These are phyloP conservation scores for Calycina herbarum DNA, from an alignment of 2,329 filamentous ascomycete genomes.

Conservation along the genomic window DNA sequence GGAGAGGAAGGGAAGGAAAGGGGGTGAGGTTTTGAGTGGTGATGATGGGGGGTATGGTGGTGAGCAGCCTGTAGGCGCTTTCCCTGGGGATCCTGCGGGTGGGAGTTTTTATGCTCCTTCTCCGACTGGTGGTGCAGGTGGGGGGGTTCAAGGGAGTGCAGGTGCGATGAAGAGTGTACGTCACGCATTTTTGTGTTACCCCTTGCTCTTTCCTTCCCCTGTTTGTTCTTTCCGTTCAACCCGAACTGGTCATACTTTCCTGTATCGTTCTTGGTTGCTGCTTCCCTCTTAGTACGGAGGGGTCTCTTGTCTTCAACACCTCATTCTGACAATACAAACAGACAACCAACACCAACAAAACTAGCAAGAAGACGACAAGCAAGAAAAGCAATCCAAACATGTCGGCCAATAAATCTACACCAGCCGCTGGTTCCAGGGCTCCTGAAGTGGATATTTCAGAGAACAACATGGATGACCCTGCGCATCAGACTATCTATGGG, in stretches of 20 bases:
- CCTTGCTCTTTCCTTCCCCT: neutral
- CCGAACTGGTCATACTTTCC: too few species aligned
- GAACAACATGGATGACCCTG: constrained; percentile 34
- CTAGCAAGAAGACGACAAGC: neutral
- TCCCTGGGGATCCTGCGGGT: neutral
- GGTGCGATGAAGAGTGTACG: neutral
- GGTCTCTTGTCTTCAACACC: neutral
- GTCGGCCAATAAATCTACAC: neutral
- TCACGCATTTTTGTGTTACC: neutral
- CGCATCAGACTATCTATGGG: constrained; percentile 27
- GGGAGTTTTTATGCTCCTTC: neutral
- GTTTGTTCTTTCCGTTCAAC: neutral
- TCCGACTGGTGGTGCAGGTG: neutral
- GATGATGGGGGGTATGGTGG: neutral
- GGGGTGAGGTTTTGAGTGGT: neutral
- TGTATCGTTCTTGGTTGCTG: too few species aligned
- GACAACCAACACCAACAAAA: neutral
- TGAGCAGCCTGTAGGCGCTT: neutral
- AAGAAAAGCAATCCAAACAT: neutral
- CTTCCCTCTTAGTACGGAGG: too few species aligned
- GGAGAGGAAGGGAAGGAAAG: neutral
- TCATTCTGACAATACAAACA: neutral
- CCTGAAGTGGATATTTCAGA: neutral
- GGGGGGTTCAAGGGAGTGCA: neutral
- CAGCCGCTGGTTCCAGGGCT: neutral